Percentiles rank a stretch among this genome's conserved stretches.
Evolutionary conservation across 768 basidiomycete species (phyloP).

Genomic region (Podaxis sp.): DNA sequence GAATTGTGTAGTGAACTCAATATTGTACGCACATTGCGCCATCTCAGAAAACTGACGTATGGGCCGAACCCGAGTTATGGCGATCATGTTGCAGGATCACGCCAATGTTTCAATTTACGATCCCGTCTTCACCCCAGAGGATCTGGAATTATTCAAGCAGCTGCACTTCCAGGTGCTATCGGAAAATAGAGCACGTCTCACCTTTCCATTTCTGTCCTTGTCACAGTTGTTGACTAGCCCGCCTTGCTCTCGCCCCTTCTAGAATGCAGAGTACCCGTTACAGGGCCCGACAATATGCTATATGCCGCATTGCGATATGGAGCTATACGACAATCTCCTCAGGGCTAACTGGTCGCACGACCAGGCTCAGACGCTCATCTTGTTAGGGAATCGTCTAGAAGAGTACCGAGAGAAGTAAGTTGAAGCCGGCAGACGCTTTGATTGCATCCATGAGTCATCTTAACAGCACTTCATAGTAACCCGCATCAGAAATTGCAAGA

Average conservation of each 20-base stretch:
- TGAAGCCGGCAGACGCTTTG: slow-evolving; percentile 16
- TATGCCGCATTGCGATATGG: slow-evolving; percentile 80
- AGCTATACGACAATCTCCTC: slow-evolving; percentile 66
- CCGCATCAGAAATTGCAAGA: slow-evolving; percentile 48
- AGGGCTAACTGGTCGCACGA: slow-evolving; percentile 57
- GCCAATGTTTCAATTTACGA: slow-evolving; percentile 58
- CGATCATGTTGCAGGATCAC: slow-evolving; percentile 38
- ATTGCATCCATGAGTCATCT: slow-evolving; percentile 15
- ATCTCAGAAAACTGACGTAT: slow-evolving; percentile 3
- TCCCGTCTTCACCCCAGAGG: slow-evolving; percentile 70
- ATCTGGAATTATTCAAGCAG: slow-evolving; percentile 50
- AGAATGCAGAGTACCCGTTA: slow-evolving; percentile 36
- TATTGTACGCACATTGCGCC: slow-evolving; percentile 51
- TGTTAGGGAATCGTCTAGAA: slow-evolving; percentile 65
- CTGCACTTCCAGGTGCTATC: slow-evolving; percentile 36
- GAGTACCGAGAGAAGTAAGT: slow-evolving; percentile 69
- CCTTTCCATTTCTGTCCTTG: slow-evolving; percentile 17
- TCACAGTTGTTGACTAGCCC: slow-evolving; percentile 1
- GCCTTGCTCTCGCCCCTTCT: slow-evolving; percentile 7
- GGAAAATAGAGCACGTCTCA: slow-evolving; percentile 50
- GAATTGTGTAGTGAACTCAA: slow-evolving; percentile 50
- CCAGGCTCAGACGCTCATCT: slow-evolving; percentile 45
- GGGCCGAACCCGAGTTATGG: slow-evolving; percentile 16
- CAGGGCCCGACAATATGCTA: slow-evolving; percentile 59
- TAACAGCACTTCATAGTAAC: slow-evolving; percentile 40